A percentile compares a stretch with the other conserved stretches of the same genome.
These are phyloP conservation scores for Globisporangium nagaii DNA, from an alignment of 352 stramenopile species.

Conservation along the genomic window DNA sequence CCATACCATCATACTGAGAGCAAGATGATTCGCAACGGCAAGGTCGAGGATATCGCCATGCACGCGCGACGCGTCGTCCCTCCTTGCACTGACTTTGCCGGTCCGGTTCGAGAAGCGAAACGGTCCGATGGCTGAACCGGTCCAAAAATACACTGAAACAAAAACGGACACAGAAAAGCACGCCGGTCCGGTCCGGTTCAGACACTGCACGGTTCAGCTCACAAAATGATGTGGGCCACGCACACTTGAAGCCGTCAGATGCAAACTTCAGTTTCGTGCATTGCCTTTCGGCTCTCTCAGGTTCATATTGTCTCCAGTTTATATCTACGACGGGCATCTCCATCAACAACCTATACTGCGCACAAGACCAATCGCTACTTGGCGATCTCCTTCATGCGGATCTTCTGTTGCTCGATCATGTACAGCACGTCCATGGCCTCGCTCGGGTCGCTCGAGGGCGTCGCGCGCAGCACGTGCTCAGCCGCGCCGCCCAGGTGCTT, in stretches of 20 bases:
- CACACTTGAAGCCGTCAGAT: too few species aligned
- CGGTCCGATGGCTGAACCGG: background rate
- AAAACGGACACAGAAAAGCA: background rate
- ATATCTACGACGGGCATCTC: too few species aligned
- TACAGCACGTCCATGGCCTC: slow-evolving; percentile 41
- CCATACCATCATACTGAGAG: background rate
- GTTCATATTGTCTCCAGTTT: too few species aligned
- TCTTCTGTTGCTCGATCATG: slow-evolving; percentile 53
- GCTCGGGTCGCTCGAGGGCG: slow-evolving; percentile 9
- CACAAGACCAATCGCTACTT: too few species aligned
- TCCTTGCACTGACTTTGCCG: background rate
- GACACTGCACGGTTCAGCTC: too few species aligned
- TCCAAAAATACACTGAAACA: background rate
- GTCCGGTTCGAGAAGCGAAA: background rate
- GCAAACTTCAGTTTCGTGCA: too few species aligned
- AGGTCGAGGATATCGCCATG: background rate
- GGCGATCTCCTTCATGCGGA: slow-evolving; percentile 29
- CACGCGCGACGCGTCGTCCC: background rate
- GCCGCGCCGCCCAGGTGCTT: slow-evolving; percentile 39
- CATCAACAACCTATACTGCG: too few species aligned
- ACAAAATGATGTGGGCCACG: too few species aligned
- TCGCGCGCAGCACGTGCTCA: slow-evolving; percentile 31
- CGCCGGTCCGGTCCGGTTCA: background rate
- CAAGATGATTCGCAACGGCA: background rate
- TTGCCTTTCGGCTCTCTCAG: too few species aligned